Evolutionary conservation across 805 yeast genomes (phyloP), one percentile per base, ranked within the genome.

Genomic region (Kodamaea kakaduensis): DNA sequence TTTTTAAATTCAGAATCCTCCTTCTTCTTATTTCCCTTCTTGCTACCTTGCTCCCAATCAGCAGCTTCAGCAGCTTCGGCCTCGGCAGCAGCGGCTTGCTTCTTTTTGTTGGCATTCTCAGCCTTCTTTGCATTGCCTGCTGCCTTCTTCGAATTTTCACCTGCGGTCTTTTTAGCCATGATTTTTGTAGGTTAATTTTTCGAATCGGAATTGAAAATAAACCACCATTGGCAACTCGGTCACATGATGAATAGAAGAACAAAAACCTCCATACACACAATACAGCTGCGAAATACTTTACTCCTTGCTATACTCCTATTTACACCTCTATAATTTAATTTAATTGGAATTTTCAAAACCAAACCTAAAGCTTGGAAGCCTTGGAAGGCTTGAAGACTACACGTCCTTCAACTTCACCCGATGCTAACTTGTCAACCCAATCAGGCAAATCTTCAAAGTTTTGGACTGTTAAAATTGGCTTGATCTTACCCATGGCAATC

Each of bases 31-130:
- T 71, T 75, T 22, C 73, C 75, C 52, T 77, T 77, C 65, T 84
- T 84, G 17, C 85, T 49, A 20, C 93, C 94, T 15, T 78, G 68
- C 3, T 72, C 75, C 93, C 93, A 84, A 43, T 73, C 68, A 10
- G 70, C 69, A 18, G 74, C 79, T 48, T 84, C 89, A 1, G 59
- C 73, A 1, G 71, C 73, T 26, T 67, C 81, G 5, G 51, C 55
- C 17, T 60, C 62, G 4, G 65, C 67, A 2, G 59, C 67, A n/a
- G 67, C 74, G 9, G 66, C 83, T 24, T 67, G 71, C 31, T 67
- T 62, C 58, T 81, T 80, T 50, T 70, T 69, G 46, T 63, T 68
- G 16, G 84, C 84, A 8, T 69, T 67, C 24, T 78, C 86, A 1
- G 84, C 84, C 60, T 81, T 81, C 41, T 66, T 69, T 31, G 83